A percentile compares a stretch with the other conserved stretches of the same genome.
These are phyloP conservation scores for Leishmania turanica DNA, from an alignment of 208 protist species.

Conservation along the genomic window DNA sequence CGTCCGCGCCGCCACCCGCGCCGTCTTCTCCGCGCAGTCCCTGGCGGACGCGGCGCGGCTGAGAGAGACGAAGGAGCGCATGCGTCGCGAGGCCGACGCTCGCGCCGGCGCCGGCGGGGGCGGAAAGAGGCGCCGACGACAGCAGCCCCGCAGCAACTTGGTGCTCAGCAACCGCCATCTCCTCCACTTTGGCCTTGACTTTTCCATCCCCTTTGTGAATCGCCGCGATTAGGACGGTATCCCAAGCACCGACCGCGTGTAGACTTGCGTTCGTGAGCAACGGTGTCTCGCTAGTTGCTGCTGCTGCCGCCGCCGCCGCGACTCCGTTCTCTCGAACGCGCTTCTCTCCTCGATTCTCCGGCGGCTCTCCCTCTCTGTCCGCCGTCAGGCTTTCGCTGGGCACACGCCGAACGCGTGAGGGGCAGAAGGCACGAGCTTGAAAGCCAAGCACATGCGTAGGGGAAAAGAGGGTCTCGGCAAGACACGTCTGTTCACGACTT, in stretches of 20 bases:
- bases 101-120: slow-evolving; percentile 16
- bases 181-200: slow-evolving; percentile 82
- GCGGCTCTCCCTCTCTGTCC: not conserved
- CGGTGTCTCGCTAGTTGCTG: not conserved
- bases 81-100: slow-evolving; percentile 29
- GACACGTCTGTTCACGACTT: not conserved
- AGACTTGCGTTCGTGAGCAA: not conserved
- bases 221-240: not conserved
- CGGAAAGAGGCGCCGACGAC: slow-evolving; percentile 16
- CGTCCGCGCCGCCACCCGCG: slow-evolving; percentile 37
- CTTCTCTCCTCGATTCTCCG: not conserved
- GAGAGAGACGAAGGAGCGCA: slow-evolving; percentile 26
- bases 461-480: not conserved
- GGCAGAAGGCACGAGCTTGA: not conserved
- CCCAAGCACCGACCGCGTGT: not conserved
- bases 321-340: not conserved
- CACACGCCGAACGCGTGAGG: not conserved
- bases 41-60: slow-evolving; percentile 43
- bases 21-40: slow-evolving; percentile 46
- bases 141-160: slow-evolving; percentile 11
- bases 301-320: not conserved
- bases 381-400: not conserved
- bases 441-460: not conserved
- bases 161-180: slow-evolving; percentile 78
- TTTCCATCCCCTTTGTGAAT: slow-evolving; percentile 57